Evolutionary conservation across 2,329 filamentous ascomycete species (phyloP), one percentile per base, ranked within the genome.

Genomic region (Alternaria brassicicola): DNA sequence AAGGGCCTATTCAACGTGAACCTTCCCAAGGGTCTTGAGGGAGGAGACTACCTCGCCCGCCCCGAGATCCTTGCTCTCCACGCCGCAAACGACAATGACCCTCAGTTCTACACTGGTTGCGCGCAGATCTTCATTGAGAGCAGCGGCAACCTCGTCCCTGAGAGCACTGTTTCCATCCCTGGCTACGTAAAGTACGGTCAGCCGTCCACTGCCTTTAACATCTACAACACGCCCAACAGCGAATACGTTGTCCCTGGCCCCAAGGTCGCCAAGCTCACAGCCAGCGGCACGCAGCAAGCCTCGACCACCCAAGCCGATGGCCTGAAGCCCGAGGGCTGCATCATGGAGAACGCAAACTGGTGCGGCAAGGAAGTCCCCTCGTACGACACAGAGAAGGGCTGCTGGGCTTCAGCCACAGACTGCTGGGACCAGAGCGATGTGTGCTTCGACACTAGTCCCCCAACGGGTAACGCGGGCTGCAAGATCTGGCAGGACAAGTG

Each of bases 51-150:
- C 74, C 84, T 92, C n/a, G 83, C 89, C 35, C 85, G 90, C 10
- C 84, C 88, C 0, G 90, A 93, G 78, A 76, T 91, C 9, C 79
- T 92, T 25, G 86, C 89, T 1, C 82, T 93, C 35, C 89, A 92
- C 67, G 79, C 86, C 47, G 88, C 86, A 8, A 76, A 82, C 59
- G 77, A 81, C 28, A 79, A 78, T 8, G 72, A 76, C 52, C 76
- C 90, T n/a, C 89, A 93, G 74, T 90, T 90, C 78, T 93, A 90
- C 73, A 79, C 85, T 50, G 87, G 88, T 50, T 93, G 90, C 73
- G 88, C 88, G 1, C 90, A 93, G 76, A 80, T 92, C 62, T 89
- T 85, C 70, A 75, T 93, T 46, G 69, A 85, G 28, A 82, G 82
- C 45, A 72, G 76, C 1, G 83, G 80, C 6, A 75, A 79, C 48